A percentile compares a stretch with the other conserved stretches of the same genome.
These are phyloP conservation scores for Decorospora gaudefroyi DNA, from an alignment of 2,329 filamentous ascomycete genomes.

Conservation along the genomic window DNA sequence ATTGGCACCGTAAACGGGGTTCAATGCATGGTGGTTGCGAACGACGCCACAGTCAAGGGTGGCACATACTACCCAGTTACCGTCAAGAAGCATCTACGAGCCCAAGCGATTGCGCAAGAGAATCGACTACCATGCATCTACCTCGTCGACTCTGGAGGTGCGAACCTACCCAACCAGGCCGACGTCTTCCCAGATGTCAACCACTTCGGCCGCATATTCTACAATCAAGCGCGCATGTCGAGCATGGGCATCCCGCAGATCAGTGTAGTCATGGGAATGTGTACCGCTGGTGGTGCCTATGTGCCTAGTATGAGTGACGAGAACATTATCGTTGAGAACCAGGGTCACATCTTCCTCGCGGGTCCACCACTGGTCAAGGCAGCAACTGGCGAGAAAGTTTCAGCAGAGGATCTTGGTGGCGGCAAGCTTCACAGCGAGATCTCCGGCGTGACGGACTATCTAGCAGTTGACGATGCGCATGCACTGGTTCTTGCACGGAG, in stretches of 20 bases:
- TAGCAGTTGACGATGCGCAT: slow-evolving; percentile 92
- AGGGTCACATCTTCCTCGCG: slow-evolving; percentile 97
- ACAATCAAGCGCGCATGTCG: slow-evolving; percentile 95
- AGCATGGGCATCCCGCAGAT: slow-evolving; percentile 87
- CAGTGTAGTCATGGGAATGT: slow-evolving; percentile 94
- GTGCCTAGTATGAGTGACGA: slow-evolving; percentile 98
- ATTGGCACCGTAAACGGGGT: slow-evolving; percentile 89
- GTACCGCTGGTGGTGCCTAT: slow-evolving; percentile 93
- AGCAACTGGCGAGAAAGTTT: slow-evolving; percentile 90
- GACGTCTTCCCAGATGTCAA: slow-evolving; percentile 95
- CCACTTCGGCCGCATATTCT: slow-evolving; percentile 97
- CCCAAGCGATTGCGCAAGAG: slow-evolving; percentile 87
- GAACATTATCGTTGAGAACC: slow-evolving; percentile 91
- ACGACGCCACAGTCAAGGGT: slow-evolving; percentile 96
- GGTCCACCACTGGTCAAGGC: slow-evolving; percentile 94
- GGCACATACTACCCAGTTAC: slow-evolving; percentile 97
- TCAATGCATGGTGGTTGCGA: slow-evolving; percentile 89
- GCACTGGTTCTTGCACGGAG: slow-evolving; percentile 83
- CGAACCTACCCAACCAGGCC: slow-evolving; percentile 91
- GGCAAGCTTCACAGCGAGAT: slow-evolving; percentile 87
- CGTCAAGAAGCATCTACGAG: slow-evolving; percentile 94
- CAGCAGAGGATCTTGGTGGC: slow-evolving; percentile 86
- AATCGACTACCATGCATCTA: slow-evolving; percentile 87
- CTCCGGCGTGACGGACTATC: slow-evolving; percentile 92
- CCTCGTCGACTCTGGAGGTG: slow-evolving; percentile 92